Percentiles rank a stretch among this genome's conserved stretches.
Conservation (phyloP, 495 filamentous ascomycete genomes). For the Penicillium simplicissimum region DNA sequence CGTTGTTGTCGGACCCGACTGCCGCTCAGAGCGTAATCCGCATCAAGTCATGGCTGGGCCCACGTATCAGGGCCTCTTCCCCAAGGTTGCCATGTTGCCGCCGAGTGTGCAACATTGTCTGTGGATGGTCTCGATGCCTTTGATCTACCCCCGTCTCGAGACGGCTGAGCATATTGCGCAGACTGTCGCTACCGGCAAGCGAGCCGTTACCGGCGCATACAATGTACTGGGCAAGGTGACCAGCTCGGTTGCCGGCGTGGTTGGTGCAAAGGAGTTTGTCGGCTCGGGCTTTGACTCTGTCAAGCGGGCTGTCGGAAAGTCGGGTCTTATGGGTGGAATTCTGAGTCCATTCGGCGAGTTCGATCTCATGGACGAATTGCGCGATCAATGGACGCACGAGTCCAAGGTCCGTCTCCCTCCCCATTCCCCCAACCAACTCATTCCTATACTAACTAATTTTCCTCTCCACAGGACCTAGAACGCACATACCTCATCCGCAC, state of each 20-base stretch:
- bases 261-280: conserved; percentile 90
- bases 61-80: conserved; percentile 96
- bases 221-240: conserved; percentile 94
- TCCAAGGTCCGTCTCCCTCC: conserved; percentile 61
- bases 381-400: conserved; percentile 98
- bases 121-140: conserved; percentile 87
- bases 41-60: conserved; percentile 93
- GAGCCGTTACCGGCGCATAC: conserved; percentile 91
- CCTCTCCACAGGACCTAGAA: conserved; percentile 71
- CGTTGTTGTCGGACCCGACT: conserved; percentile 85
- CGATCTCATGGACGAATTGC: conserved; percentile 88
- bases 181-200: conserved; percentile 92
- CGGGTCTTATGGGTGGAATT: conserved; percentile 89
- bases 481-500: conserved; percentile 95
- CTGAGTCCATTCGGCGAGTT: conserved; percentile 97
- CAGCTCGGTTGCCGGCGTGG: conserved; percentile 88
- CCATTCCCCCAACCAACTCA: neutral
- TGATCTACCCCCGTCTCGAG: conserved; percentile 90
- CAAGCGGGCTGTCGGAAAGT: conserved; percentile 94
- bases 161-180: conserved; percentile 86
- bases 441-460: conserved; percentile 2
- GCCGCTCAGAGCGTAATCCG: conserved; percentile 85
- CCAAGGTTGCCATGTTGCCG: conserved; percentile 90
- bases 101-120: conserved; percentile 93
- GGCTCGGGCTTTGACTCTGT: conserved; percentile 88